These are phyloP conservation scores for Backusella tarrabulga DNA, from an alignment of 192 early-diverging fungal species.

Conservation along the genomic window DNA sequence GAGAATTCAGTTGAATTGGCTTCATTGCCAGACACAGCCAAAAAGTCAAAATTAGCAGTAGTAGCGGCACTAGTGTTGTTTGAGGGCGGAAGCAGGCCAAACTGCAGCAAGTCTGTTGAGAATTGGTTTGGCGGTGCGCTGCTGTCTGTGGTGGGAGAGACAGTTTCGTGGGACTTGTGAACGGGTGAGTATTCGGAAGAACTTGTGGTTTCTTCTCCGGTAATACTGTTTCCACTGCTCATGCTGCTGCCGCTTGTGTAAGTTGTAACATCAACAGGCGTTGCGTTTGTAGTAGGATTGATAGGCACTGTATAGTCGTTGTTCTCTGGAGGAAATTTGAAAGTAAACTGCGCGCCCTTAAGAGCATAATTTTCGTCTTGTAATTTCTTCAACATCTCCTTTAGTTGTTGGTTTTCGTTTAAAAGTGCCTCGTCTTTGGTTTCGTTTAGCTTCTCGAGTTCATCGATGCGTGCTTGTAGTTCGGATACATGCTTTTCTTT, in stretches of 20 bases:
- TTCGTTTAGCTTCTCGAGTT: conserved; percentile 56
- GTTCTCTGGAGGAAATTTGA: conserved; percentile 44
- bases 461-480: conserved; percentile 72
- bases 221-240: conserved; percentile 3
- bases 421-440: conserved; percentile 45
- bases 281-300: neutral
- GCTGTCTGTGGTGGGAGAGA: neutral
- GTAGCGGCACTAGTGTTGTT: neutral
- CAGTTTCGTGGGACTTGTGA: conserved; percentile 9
- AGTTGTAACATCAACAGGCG: neutral
- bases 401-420: conserved; percentile 51
- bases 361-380: conserved; percentile 55
- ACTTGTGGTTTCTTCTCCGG: neutral
- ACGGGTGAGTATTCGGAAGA: conserved; percentile 4
- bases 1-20: neutral
- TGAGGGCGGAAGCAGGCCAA: neutral
- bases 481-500: conserved; percentile 78
- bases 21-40: neutral
- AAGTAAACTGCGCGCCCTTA: conserved; percentile 53
- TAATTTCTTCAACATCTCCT: conserved; percentile 48
- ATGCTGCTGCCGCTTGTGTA: conserved; percentile 11
- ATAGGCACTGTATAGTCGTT: neutral
- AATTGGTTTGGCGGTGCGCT: neutral
- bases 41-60: neutral
- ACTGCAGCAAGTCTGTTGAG: neutral